Conservation (phyloP, 768 basidiomycete species). For the Hypholoma sublateritium region DNA sequence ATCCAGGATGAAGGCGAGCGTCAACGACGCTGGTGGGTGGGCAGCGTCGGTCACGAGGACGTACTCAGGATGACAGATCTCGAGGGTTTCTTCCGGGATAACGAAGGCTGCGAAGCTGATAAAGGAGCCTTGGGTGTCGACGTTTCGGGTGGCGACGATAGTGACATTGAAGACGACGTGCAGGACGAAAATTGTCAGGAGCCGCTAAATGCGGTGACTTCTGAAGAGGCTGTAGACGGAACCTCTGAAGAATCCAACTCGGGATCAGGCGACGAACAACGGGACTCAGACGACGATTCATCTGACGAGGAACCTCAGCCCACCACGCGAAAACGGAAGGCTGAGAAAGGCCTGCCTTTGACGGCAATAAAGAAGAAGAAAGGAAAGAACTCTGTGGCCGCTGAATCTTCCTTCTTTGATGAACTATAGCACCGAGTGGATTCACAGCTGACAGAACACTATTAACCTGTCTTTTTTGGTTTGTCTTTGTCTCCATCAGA, state of each 20-base stretch:
- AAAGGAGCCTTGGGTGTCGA: conserved; percentile 26
- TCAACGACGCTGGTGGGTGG: conserved; percentile 73
- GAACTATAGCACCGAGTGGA: conserved; percentile 43
- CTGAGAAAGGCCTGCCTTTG: conserved; percentile 45
- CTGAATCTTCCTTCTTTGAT: conserved; percentile 65
- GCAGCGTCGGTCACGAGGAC: conserved; percentile 90
- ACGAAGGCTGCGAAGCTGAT: conserved; percentile 35
- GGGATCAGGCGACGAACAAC: conserved; percentile 19
- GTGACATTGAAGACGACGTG: conserved; percentile 23
- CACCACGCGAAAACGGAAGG: conserved; percentile 59
- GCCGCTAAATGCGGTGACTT: conserved; percentile 11
- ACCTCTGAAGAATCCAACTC: conserved; percentile 22
- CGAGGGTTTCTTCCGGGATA: conserved; percentile 61
- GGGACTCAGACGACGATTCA: conserved; percentile 18
- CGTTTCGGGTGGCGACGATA: conserved; percentile 22
- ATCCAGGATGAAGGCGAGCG: conserved; percentile 16
- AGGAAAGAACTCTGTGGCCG: conserved; percentile 57
- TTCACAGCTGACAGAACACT: conserved; percentile 2
- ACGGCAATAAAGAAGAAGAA: conserved; percentile 54
- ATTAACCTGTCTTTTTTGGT: neutral
- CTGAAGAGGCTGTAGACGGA: conserved; percentile 12
- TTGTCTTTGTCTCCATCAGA: neutral
- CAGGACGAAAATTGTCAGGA: conserved; percentile 15
- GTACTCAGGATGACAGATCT: conserved; percentile 83
- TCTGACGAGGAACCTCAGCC: conserved; percentile 25